Base-by-base conservation (phyloP, 2,329 filamentous ascomycete species). In the Sclerotinia borealis region DNA sequence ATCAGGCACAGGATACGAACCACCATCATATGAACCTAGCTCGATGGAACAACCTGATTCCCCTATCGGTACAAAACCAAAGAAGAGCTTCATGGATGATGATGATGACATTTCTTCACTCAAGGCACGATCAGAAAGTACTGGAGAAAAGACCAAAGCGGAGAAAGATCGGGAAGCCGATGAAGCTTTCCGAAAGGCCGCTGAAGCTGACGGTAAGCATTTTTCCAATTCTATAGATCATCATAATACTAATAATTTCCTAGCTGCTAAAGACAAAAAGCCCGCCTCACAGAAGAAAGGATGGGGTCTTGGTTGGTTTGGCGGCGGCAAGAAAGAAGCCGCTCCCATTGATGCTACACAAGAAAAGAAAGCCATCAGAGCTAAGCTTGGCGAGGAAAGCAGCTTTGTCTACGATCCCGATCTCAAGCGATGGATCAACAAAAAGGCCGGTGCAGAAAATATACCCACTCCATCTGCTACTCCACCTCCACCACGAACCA, bases 361-460 rank as follows among this genome's bases (percentile, higher is more conserved):
- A n/a, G 75, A 80, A 5, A 82, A 81, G 73, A 88, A 88, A 34
- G 85, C 93, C n/a, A 91, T 97, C 75, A 87, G 85, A 70, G 95
- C 96, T 66, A 99, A 99, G 73, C 84, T 99, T 10, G 96, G 93
- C 66, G 96, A 99, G 76, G 86, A 95, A 73, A 96, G 86, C 75
- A 92, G 87, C 51, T 97, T 99, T 76, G 89, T 93, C 69, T 99
- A 95, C 72, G 95, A 99, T 73, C 90, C 92, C 2, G 91, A 97
- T n/a, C 83, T 96, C 59, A 96, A 96, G 80, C 92, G 95, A 75
- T 99, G 96, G 96, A 83, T 99, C 75, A 98, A 99, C 80, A 97
- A 97, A 80, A 97, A 96, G 75, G 85, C 86, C 13, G 79, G 79
- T 17, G 83, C 85, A 9, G 87, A 89, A 61, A 84, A 83, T 49